Conservation (phyloP, 768 basidiomycete genomes). For the Wakefieldia striispora region DNA sequence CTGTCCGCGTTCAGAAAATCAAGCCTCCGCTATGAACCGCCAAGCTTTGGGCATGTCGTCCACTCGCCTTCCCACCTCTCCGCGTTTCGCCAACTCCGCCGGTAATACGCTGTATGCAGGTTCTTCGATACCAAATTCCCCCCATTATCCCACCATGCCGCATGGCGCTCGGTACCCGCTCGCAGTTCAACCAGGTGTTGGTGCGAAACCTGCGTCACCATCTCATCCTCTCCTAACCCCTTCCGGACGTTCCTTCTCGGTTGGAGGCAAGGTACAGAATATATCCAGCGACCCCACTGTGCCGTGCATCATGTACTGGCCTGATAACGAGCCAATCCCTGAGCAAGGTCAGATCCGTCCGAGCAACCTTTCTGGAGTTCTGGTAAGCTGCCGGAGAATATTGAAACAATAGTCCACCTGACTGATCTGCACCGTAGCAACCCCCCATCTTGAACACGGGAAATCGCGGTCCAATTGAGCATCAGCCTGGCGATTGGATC, state of each 20-base stretch:
- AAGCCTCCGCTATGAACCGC: slow-evolving; percentile 31
- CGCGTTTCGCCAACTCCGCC: slow-evolving; percentile 20
- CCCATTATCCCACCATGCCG: slow-evolving; percentile 28
- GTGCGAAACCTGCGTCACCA: slow-evolving; percentile 37
- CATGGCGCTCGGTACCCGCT: slow-evolving; percentile 27
- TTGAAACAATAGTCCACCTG: neutral
- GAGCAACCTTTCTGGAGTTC: slow-evolving; percentile 47
- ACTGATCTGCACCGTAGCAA: slow-evolving; percentile 43
- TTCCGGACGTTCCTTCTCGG: slow-evolving; percentile 73
- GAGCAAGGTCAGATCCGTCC: slow-evolving; percentile 79
- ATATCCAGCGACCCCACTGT: slow-evolving; percentile 66
- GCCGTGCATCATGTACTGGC: slow-evolving; percentile 88
- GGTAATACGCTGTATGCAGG: slow-evolving; percentile 17
- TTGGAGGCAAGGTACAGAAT: slow-evolving; percentile 79
- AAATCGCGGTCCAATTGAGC: slow-evolving; percentile 83
- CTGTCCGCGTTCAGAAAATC: slow-evolving; percentile 47
- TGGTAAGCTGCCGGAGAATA: slow-evolving; percentile 38
- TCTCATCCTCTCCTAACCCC: slow-evolving; percentile 79
- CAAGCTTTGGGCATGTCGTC: slow-evolving; percentile 26
- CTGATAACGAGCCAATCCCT: slow-evolving; percentile 83
- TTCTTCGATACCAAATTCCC: slow-evolving; percentile 25
- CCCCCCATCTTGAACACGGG: slow-evolving; percentile 89
- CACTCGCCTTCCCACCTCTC: slow-evolving; percentile 24
- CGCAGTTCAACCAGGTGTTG: slow-evolving; percentile 19
- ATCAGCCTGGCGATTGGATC: slow-evolving; percentile 82